Evolutionary conservation across 148 eudicot species (phyloP), one percentile per base, ranked within the genome.

Genomic region (Dysphania ambrosioides): DNA sequence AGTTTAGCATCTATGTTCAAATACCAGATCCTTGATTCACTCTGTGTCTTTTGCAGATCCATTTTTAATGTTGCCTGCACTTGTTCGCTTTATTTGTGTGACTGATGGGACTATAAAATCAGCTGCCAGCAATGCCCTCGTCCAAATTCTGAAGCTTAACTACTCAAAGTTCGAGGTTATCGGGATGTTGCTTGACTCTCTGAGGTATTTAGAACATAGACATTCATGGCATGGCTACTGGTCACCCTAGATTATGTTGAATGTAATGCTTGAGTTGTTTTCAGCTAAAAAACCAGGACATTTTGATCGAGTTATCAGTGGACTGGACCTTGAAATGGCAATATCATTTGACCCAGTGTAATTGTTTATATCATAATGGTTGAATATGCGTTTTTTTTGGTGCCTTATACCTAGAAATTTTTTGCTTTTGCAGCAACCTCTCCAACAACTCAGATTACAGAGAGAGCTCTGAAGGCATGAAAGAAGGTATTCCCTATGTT

Each of bases 131-230:
- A 63, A 55, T 72, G 79, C 91, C 56, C 70, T 89, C 12, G 62
- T 83, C 5, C 78, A 78, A 34, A 79, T 92, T 82, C 86, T 92
- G 60, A 82, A 74, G 70, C 70, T 70, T 83, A 82, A 88, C 77
- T 85, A 74, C 68, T 65, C 80, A 44, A 85, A 68, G 7, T 82
- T 85, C 68, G 86, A 88, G 44, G 90, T 85, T 68, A 75, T 89
- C 70, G 81, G 77, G 77, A 68, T 81, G 79, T 51, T 92, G 84
- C 88, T 92, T 32, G 88, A 88, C 80, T 81, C 82, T 73, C 80
- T 92, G 60, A 88, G 97, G 97, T 92, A 85, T 21, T 53, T 57
- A 19, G 30, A 71, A 23, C 3, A 8, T 15, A 67, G 1, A 65
- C 27, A 29, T 61, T 51, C 59, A 21, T 7, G 6, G 58, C 38